Percentiles rank a stretch among this genome's conserved stretches.
Conservation (phyloP, 2,329 filamentous ascomycete genomes). For the Lasiodiplodia sp. region DNA sequence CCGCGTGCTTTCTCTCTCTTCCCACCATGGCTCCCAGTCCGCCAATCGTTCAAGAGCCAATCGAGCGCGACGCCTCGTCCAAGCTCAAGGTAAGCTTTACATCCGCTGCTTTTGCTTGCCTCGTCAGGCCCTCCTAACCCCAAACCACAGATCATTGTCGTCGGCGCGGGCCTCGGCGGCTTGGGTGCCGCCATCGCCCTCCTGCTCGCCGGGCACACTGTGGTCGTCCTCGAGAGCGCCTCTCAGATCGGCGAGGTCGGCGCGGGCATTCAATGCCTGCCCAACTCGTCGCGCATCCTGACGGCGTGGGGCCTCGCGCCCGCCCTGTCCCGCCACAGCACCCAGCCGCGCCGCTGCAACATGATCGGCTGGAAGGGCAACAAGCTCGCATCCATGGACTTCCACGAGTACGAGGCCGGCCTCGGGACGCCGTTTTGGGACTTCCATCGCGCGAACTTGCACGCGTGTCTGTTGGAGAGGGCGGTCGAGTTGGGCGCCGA, state of each 20-base stretch:
- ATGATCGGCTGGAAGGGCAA: slow-evolving; percentile 64
- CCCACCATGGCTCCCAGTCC: slow-evolving; percentile 20
- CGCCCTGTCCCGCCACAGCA: slow-evolving; percentile 51
- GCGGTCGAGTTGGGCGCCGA: slow-evolving; percentile 58
- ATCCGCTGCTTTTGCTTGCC: too few relatives aligned
- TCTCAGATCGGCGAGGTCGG: slow-evolving; percentile 57
- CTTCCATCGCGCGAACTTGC: slow-evolving; percentile 63
- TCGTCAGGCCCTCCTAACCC: too few relatives aligned
- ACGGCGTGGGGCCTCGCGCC: slow-evolving; percentile 59
- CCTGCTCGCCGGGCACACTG: slow-evolving; percentile 55
- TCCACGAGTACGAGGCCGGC: slow-evolving; percentile 50
- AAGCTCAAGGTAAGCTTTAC: slow-evolving; percentile 39
- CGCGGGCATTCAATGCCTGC: slow-evolving; percentile 61
- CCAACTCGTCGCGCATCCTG: slow-evolving; percentile 57
- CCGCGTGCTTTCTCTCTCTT: too few relatives aligned
- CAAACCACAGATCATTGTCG: slow-evolving; percentile 53
- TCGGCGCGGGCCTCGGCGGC: slow-evolving; percentile 65
- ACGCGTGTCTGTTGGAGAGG: slow-evolving; percentile 56
- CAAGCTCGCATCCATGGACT: slow-evolving; percentile 57
- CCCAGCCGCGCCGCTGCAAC: slow-evolving; percentile 53
- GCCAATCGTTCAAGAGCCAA: slow-evolving; percentile 38
- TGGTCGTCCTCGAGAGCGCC: slow-evolving; percentile 59
- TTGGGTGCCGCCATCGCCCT: slow-evolving; percentile 59
- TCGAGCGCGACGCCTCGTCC: slow-evolving; percentile 37
- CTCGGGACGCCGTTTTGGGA: slow-evolving; percentile 60